Base-by-base conservation (phyloP, 305 asterid genomes). In the Fraxinus albicans region DNA sequence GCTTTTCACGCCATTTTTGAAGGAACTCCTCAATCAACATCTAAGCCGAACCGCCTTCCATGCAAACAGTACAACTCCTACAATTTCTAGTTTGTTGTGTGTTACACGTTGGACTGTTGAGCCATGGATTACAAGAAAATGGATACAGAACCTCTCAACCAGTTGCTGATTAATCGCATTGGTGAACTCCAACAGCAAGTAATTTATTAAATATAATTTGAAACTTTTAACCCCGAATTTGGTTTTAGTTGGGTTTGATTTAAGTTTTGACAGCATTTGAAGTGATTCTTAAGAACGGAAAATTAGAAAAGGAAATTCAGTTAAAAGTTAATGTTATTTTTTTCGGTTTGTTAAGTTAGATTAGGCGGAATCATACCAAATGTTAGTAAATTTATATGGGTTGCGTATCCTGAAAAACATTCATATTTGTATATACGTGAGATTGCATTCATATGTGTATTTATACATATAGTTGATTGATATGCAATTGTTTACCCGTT, bases 121-220 rank as follows among this genome's bases (percentile, higher is more conserved):
- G 85, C 87, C 34, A 81, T 89, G 85, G 90, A 83, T 73, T 81
- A 65, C 60, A 31, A 19, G 86, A 78, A 47, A 69, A 50, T 83
- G 73, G 88, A 83, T 76, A 76, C 84, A 34, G 84, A 78, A 31
- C 12, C 78, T 35, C 91, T 87, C 81, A 72, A 83, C 55, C 76
- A 63, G 73, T 27, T 77, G 85, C 81, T 76, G 84, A 42, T 82
- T 67, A 76, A 77, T 84, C 81, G 69, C 60, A 86, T 90, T 78
- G 77, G 47, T 25, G 84, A 86, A 76, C 84, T 89, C 77, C 82
- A 85, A 76, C 83, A 44, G 19, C 67, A 80, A 80, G 92, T 91
- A 88, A 77, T 8, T 80, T 73, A 34, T 76, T 23, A 0, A 80
- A 0, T 58, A 40, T 23, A 15, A 33, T 31, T 33, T 6, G 6